phyloP scores from a whole-genome alignment of 129 eudicot genomes.

The Escallonia herrerae region DNA sequence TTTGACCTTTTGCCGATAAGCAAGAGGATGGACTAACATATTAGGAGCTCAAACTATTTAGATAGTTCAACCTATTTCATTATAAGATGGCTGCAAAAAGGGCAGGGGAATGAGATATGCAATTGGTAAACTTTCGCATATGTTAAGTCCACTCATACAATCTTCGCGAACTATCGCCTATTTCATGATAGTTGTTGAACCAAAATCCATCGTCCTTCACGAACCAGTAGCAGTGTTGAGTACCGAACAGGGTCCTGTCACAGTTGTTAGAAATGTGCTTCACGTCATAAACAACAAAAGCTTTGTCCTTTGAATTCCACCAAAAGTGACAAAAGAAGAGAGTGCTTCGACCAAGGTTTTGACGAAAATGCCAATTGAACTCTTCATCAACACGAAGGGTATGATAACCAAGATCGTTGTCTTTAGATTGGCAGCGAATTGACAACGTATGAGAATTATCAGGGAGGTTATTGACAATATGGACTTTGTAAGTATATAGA shows the following conservation, averaged over 20 bases:
- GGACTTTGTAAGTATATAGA: background rate
- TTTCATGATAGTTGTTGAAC: background rate
- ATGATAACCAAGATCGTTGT: slow-evolving; percentile 6
- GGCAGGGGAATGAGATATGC: no score
- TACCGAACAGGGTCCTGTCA: background rate
- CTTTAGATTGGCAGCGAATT: slow-evolving; percentile 21
- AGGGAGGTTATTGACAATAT: background rate
- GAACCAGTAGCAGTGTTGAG: slow-evolving; percentile 8
- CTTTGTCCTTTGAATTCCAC: slow-evolving; percentile 5
- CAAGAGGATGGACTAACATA: no score
- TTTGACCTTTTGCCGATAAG: no score
- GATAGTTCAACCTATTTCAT: no score
- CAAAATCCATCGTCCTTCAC: slow-evolving; percentile 21
- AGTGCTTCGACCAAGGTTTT: slow-evolving; percentile 4
- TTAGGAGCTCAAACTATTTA: no score
- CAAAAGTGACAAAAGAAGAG: slow-evolving; percentile 23
- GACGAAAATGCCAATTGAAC: slow-evolving; percentile 10
- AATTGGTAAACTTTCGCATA: no score
- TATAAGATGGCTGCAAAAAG: no score
- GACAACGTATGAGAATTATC: background rate
- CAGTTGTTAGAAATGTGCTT: background rate
- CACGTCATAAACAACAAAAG: slow-evolving; percentile 12
- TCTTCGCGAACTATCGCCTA: no score
- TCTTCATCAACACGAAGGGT: slow-evolving; percentile 7
- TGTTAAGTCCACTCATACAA: no score